Evolutionary conservation across 176 grass and related monocot species (phyloP).

Genomic region (Aegilops speltoides): DNA sequence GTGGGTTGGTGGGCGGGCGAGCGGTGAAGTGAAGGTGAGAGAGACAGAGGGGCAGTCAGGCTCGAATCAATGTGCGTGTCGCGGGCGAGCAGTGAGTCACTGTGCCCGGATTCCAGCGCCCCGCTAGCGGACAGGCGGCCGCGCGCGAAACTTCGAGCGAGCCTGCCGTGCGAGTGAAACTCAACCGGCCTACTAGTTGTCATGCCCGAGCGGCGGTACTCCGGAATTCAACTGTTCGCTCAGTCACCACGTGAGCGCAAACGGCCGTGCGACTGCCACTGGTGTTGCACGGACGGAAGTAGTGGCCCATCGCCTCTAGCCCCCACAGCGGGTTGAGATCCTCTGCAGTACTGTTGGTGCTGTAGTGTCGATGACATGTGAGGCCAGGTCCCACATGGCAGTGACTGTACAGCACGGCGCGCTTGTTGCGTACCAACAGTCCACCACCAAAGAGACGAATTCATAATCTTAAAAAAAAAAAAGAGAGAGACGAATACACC

Average conservation of each 20-base stretch:
- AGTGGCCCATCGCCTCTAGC: no score
- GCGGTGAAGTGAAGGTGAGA: neutral
- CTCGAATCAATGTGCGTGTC: neutral
- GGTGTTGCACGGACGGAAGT: no score
- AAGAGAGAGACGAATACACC: no score
- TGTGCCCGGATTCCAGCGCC: conserved; percentile 32
- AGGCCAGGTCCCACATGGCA: no score
- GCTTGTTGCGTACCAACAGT: no score
- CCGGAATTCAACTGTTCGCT: neutral
- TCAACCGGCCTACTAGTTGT: neutral
- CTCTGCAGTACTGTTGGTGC: no score
- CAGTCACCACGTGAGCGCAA: neutral
- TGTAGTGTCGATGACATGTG: no score
- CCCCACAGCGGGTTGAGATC: no score
- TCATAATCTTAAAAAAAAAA: no score
- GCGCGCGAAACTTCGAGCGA: neutral
- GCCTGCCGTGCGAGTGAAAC: neutral
- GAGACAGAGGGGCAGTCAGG: neutral
- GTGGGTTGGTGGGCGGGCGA: neutral
- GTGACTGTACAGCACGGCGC: no score
- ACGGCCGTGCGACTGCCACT: no score
- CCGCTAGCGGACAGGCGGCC: conserved; percentile 31
- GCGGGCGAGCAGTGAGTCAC: neutral
- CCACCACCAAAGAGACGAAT: no score
- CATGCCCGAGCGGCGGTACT: neutral